Evolutionary conservation across 2,329 filamentous ascomycete species (phyloP).

Genomic region (Thelonectria rubi): DNA sequence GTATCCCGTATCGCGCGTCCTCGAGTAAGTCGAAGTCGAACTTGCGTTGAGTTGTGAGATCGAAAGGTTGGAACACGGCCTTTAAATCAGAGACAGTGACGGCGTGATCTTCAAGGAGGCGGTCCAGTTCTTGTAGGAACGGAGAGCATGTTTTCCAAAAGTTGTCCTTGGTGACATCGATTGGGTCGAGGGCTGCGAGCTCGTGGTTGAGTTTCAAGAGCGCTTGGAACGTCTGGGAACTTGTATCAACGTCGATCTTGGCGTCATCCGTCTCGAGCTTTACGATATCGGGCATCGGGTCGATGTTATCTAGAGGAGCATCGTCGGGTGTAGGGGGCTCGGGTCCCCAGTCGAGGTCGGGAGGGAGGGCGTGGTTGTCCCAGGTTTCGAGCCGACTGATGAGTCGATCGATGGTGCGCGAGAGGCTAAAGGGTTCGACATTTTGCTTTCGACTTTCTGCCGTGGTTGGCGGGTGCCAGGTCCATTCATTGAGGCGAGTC

Average conservation of each 20-base stretch:
- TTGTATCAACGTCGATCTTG: too few relatives aligned
- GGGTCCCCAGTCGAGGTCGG: constrained; percentile 2
- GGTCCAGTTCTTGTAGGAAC: constrained; percentile 24
- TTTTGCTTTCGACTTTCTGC: constrained; percentile 42
- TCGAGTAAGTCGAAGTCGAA: background rate
- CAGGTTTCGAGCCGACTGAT: constrained; percentile 42
- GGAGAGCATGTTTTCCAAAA: constrained; percentile 21
- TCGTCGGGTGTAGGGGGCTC: background rate
- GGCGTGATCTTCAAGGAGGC: constrained; percentile 5
- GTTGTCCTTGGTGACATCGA: background rate
- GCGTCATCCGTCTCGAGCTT: too few relatives aligned
- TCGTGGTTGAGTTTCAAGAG: constrained; percentile 4
- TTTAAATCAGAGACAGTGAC: constrained; percentile 23
- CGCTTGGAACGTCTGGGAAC: too few relatives aligned
- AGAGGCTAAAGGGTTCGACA: constrained; percentile 35
- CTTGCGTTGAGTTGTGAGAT: too few relatives aligned
- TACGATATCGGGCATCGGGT: background rate
- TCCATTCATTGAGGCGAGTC: constrained; percentile 57
- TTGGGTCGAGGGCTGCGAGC: constrained; percentile 1
- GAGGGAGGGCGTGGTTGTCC: background rate
- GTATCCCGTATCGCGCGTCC: background rate
- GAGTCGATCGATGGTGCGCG: constrained; percentile 40
- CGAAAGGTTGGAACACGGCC: constrained; percentile 14
- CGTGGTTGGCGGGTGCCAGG: constrained; percentile 60
- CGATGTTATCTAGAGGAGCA: background rate